Conservation (phyloP, 768 basidiomycete genomes). For the Phylloporus arenicola region DNA sequence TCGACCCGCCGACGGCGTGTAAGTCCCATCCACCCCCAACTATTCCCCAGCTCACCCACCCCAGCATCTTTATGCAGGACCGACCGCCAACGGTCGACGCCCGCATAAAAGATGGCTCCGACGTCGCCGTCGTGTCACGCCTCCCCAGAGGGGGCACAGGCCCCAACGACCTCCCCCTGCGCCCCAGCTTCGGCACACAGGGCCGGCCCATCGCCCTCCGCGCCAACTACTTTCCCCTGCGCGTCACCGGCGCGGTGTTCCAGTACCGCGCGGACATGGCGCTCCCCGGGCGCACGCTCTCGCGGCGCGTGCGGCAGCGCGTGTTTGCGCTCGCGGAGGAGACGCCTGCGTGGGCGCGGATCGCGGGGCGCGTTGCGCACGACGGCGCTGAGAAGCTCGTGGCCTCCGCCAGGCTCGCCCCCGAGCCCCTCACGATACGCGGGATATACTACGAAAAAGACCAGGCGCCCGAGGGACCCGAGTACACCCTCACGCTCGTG, state of each 20-base stretch:
- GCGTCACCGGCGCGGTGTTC: constrained; percentile 33
- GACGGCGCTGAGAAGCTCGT: constrained; percentile 41
- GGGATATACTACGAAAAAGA: constrained; percentile 38
- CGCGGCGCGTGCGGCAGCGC: constrained; percentile 35
- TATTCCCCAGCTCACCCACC: neutral
- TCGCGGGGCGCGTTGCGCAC: constrained; percentile 39
- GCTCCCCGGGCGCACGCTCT: constrained; percentile 24
- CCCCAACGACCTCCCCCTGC: constrained; percentile 33
- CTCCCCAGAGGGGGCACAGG: constrained; percentile 10
- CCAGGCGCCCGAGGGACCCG: constrained; percentile 26
- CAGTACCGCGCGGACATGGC: constrained; percentile 35
- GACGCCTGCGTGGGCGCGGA: constrained; percentile 36
- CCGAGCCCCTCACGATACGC: constrained; percentile 35
- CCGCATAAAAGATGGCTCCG: constrained; percentile 42
- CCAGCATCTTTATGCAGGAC: constrained; percentile 29
- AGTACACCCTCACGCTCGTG: constrained; percentile 38
- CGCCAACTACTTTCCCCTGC: constrained; percentile 46
- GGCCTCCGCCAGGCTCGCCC: constrained; percentile 33
- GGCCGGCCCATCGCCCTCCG: constrained; percentile 40
- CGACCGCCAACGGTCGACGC: constrained; percentile 42
- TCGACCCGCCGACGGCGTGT: constrained; percentile 15
- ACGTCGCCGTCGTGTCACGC: constrained; percentile 32
- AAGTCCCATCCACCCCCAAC: neutral
- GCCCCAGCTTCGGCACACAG: constrained; percentile 41
- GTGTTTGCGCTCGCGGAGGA: constrained; percentile 44